Conservation (phyloP, 202 grass and related monocot species). For the Digitaria exilis region DNA sequence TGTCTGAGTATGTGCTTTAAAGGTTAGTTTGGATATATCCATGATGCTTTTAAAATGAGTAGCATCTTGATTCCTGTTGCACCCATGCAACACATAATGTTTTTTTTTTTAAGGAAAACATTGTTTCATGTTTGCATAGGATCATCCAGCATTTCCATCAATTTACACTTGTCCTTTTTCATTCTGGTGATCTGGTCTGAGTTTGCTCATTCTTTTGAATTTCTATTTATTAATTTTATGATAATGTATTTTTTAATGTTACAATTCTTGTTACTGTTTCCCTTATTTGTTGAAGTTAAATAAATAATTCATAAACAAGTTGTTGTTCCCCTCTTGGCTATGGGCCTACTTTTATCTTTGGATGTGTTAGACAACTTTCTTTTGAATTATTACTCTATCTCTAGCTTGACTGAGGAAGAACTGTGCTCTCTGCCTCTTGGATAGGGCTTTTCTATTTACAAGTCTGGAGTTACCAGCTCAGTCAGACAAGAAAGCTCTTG, state of each 20-base stretch:
- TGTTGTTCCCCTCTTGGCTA: not conserved
- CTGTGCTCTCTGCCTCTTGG: not conserved
- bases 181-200: not conserved
- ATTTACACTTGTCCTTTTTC: not conserved
- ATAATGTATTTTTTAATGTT: not conserved
- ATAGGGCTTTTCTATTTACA: not conserved
- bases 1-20: not conserved
- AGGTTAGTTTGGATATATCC: not conserved
- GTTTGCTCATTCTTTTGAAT: not conserved
- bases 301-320: not conserved
- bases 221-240: not conserved
- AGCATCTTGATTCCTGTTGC: not conserved
- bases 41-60: not conserved
- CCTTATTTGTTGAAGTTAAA: not conserved
- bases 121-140: not conserved
- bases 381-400: conserved; percentile 26
- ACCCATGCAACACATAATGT: not conserved
- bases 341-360: not conserved
- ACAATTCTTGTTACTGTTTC: not conserved
- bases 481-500: conserved; percentile 17
- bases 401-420: conserved; percentile 18
- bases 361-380: conserved; percentile 8
- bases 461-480: conserved; percentile 25
- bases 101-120: not conserved
- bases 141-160: not conserved